Conservation (phyloP, 768 basidiomycete species). For the Amanita inopinata region DNA sequence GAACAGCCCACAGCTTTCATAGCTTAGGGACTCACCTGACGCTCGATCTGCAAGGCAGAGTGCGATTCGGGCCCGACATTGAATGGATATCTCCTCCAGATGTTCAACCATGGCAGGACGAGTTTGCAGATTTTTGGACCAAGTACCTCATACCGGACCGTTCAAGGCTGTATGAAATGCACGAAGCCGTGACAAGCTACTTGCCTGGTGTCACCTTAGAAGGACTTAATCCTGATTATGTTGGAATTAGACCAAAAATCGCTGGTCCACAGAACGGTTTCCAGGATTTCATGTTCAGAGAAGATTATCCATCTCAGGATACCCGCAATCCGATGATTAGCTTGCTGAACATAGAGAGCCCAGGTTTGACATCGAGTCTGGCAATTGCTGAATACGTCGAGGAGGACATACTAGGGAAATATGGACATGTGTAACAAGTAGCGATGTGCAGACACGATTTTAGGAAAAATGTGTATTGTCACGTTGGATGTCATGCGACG, state of each 20-base stretch:
- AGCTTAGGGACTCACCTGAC: constrained; percentile 91
- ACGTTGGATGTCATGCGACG: background rate
- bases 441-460: background rate
- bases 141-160: constrained; percentile 55
- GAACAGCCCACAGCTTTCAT: constrained; percentile 56
- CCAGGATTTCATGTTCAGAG: constrained; percentile 73
- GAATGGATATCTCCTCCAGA: constrained; percentile 68
- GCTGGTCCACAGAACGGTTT: constrained; percentile 64
- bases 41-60: constrained; percentile 72
- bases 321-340: constrained; percentile 56
- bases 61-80: constrained; percentile 89
- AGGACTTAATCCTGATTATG: constrained; percentile 72
- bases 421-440: constrained; percentile 5
- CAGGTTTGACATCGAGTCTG: constrained; percentile 80
- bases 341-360: constrained; percentile 85
- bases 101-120: constrained; percentile 21
- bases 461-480: background rate
- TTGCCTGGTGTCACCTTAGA: constrained; percentile 52
- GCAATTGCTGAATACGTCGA: constrained; percentile 82
- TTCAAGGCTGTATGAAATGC: constrained; percentile 53
- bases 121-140: constrained; percentile 69
- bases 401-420: constrained; percentile 38
- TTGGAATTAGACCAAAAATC: constrained; percentile 84
- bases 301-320: constrained; percentile 40
- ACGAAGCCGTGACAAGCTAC: constrained; percentile 62